phyloP scores from a whole-genome alignment of 2,329 filamentous ascomycete genomes.

The Colletotrichum lentis region DNA sequence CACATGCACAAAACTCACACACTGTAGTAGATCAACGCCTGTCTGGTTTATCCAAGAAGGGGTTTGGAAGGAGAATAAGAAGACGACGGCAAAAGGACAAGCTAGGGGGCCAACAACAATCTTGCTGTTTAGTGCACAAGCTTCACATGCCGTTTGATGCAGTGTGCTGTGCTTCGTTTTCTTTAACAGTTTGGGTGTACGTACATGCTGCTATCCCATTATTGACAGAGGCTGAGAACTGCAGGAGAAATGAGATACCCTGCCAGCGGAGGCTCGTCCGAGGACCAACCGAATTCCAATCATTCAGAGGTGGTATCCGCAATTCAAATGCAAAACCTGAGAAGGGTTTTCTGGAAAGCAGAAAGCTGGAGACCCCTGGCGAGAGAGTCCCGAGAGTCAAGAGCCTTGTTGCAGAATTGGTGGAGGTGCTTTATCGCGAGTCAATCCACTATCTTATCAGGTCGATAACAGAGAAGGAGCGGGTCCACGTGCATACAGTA shows the following conservation, averaged over 20 bases:
- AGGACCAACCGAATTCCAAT: constrained; percentile 17
- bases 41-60: too few relatives aligned
- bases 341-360: constrained; percentile 6
- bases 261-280: constrained; percentile 13
- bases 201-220: constrained; percentile 6
- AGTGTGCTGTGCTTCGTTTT: constrained; percentile 4
- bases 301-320: constrained; percentile 4
- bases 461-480: constrained; percentile 14
- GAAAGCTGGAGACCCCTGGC: constrained; percentile 16
- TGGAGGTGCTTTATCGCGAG: constrained; percentile 36
- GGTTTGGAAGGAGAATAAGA: too few relatives aligned
- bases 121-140: neutral
- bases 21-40: neutral
- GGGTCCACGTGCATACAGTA: constrained; percentile 19
- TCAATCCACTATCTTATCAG: constrained; percentile 30
- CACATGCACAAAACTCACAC: constrained; percentile 6
- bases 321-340: constrained; percentile 17
- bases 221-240: constrained; percentile 4
- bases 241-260: neutral
- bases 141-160: constrained; percentile 19
- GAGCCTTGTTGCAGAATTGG: constrained; percentile 15
- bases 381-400: constrained; percentile 29
- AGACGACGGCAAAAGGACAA: neutral
- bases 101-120: neutral
- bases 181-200: constrained; percentile 21